Base-by-base conservation (phyloP, 2,329 filamentous ascomycete species). In the Phaeophleospora eucalypticola region DNA sequence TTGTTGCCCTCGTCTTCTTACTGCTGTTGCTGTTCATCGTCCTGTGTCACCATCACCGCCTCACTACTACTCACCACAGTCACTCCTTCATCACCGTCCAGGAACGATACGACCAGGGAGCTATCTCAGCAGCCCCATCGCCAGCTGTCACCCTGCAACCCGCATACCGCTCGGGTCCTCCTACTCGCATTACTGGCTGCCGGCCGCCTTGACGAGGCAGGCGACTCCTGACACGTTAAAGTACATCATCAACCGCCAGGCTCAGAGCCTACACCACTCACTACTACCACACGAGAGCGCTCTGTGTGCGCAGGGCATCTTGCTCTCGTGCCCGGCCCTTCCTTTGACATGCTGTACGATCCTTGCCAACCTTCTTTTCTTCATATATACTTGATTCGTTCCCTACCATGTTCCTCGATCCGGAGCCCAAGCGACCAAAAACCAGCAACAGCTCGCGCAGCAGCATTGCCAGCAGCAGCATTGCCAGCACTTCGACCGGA, bases 401-500 rank as follows among this genome's bases (percentile, higher is more conserved):
- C 27, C 35, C 40, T 44, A 45, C 40, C 51, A 65, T 65, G 63
- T 65, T 64, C 42, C 56, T 63, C 43, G 61, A 64, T 33, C 61
- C 61, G 17, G 61, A 61, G 15, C 60, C 61, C 24, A 51, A 53
- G 43, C 40, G 53, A 29, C 48, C 20, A 46, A 46, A 46, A 50
- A 49, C 27, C 40, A 42, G 40, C 40, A 36, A 41, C 33, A 29
- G 24, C 24, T 7, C 7, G 6, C 24, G 24, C 24, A 29, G 24
- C 24, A 45, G 17, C 17, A 40, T 19, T 39, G 32, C 3, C 12
- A 27, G 34, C 10, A 36, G 36, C 20, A 19, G 45, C 36, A 38
- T 40, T 19, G 32, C 32, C 8, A 36, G 16, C 41, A 40, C 19
- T 24, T n/a, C 18, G 15, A 39, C 24, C 24, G 24, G 24, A 29